Percentiles rank a stretch among this genome's conserved stretches.
phyloP scores from a whole-genome alignment of 805 yeast genomes.

The Huiozyma sinensis region DNA sequence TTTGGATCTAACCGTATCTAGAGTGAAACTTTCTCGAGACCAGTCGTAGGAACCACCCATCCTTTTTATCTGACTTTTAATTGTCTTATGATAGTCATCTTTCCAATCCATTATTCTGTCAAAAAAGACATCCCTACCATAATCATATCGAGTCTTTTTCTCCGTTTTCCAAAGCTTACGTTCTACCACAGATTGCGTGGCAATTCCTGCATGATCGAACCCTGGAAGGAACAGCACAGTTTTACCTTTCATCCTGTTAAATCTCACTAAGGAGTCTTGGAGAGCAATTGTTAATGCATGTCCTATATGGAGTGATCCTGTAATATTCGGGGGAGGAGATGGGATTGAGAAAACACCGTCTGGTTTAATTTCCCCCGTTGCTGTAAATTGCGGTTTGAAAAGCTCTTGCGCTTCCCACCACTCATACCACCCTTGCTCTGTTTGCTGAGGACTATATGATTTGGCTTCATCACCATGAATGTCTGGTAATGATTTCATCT shows the following conservation, averaged over 20 bases:
- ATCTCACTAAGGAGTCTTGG: slow-evolving; percentile 86
- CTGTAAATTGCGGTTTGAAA: slow-evolving; percentile 73
- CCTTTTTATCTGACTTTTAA: slow-evolving; percentile 69
- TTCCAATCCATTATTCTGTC: slow-evolving; percentile 96
- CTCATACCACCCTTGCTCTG: slow-evolving; percentile 89
- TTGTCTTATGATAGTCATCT: slow-evolving; percentile 74
- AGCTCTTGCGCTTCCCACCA: slow-evolving; percentile 89
- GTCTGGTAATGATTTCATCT: background rate
- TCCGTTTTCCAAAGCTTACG: slow-evolving; percentile 82
- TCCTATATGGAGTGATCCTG: slow-evolving; percentile 97
- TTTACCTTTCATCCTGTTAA: slow-evolving; percentile 92
- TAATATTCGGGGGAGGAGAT: slow-evolving; percentile 96
- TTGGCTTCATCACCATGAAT: background rate
- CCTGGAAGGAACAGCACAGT: slow-evolving; percentile 90
- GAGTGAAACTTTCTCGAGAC: slow-evolving; percentile 85
- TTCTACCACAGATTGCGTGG: slow-evolving; percentile 96
- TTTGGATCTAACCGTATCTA: slow-evolving; percentile 61
- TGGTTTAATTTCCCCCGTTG: slow-evolving; percentile 60
- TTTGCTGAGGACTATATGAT: slow-evolving; percentile 80
- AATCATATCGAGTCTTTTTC: slow-evolving; percentile 81
- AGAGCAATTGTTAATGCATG: slow-evolving; percentile 91
- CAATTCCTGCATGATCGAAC: slow-evolving; percentile 97
- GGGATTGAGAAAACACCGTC: slow-evolving; percentile 83
- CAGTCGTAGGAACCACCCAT: slow-evolving; percentile 96
- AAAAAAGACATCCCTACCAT: slow-evolving; percentile 80